Conservation (phyloP, 164 flowering plant genomes). For the Warburgia ugandensis region DNA sequence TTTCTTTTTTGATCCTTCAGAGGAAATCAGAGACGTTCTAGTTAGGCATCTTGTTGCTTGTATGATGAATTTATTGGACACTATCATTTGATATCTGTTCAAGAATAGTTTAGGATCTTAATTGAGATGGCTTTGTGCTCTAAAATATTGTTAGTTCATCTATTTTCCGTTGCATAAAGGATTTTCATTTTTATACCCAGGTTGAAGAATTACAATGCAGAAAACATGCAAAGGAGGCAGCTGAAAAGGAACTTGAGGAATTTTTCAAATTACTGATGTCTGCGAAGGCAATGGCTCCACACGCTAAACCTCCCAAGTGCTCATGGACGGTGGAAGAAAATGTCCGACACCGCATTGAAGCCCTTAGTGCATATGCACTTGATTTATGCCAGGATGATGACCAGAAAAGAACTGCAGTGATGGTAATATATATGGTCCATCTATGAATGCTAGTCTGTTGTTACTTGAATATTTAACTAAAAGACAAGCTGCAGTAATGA, state of each 20-base stretch:
- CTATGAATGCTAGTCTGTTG: background rate
- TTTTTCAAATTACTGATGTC: constrained; percentile 57
- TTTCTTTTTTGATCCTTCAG: too few relatives aligned
- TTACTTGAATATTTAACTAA: too few relatives aligned
- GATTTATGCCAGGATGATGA: constrained; percentile 68
- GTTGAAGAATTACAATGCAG: constrained; percentile 68
- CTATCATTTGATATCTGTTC: too few relatives aligned
- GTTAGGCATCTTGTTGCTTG: too few relatives aligned
- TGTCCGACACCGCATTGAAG: constrained; percentile 36
- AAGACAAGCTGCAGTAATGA: too few relatives aligned
- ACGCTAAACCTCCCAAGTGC: constrained; percentile 62
- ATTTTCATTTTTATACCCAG: constrained; percentile 23
- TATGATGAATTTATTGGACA: too few relatives aligned
- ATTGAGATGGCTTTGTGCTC: too few relatives aligned
- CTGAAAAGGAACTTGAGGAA: constrained; percentile 78
- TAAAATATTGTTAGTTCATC: too few relatives aligned
- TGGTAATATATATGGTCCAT: constrained; percentile 38
- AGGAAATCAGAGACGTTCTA: too few relatives aligned
- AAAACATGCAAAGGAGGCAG: constrained; percentile 63
- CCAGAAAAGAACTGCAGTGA: constrained; percentile 67
- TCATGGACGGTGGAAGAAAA: constrained; percentile 68
- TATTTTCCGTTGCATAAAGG: too few relatives aligned
- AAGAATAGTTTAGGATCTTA: too few relatives aligned
- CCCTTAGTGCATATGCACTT: constrained; percentile 76
- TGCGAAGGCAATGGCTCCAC: constrained; percentile 58